These are phyloP conservation scores for Protomyces macrosporus DNA, from an alignment of 1,139 yeast genomes.

Conservation along the genomic window DNA sequence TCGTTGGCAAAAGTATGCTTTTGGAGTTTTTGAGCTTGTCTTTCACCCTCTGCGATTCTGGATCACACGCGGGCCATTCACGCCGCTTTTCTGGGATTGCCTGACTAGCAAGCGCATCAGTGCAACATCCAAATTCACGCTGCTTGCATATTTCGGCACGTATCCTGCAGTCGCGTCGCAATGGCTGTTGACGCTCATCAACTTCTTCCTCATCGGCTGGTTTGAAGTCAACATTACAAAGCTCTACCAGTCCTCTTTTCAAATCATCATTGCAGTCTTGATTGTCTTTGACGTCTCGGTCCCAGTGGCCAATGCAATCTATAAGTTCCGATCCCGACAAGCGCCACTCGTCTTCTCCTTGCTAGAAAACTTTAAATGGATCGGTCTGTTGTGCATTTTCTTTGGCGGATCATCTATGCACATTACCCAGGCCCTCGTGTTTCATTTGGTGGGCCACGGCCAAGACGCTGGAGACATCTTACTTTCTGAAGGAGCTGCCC, in stretches of 20 bases:
- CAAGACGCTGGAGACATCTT: slow-evolving; percentile 8
- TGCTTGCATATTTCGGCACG: slow-evolving; percentile 30
- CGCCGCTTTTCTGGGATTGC: slow-evolving; percentile 28
- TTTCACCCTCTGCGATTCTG: slow-evolving; percentile 28
- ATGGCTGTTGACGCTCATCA: slow-evolving; percentile 27
- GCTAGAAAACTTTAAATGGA: slow-evolving; percentile 14
- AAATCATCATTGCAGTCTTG: slow-evolving; percentile 25
- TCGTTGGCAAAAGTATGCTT: slow-evolving; percentile 31
- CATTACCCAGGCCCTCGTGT: slow-evolving; percentile 27
- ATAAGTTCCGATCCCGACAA: slow-evolving; percentile 25
- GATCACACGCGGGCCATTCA: slow-evolving; percentile 28
- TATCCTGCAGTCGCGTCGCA: slow-evolving; percentile 30
- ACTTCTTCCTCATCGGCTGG: slow-evolving; percentile 30
- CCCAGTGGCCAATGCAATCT: slow-evolving; percentile 29
- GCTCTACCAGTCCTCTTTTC: slow-evolving; percentile 28
- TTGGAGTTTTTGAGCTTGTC: slow-evolving; percentile 29
- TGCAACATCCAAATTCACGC: slow-evolving; percentile 28
- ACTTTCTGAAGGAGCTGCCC: slow-evolving; percentile 16
- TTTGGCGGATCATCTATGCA: slow-evolving; percentile 30
- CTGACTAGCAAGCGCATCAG: slow-evolving; percentile 24
- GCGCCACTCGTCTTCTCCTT: slow-evolving; percentile 15
- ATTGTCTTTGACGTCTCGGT: slow-evolving; percentile 30
- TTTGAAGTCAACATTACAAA: slow-evolving; percentile 25
- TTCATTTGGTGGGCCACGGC: slow-evolving; percentile 31
- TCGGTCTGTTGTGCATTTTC: slow-evolving; percentile 27